These are phyloP conservation scores for Volvariella surrecta DNA, from an alignment of 1,284 basidiomycete genomes.

Conservation along the genomic window DNA sequence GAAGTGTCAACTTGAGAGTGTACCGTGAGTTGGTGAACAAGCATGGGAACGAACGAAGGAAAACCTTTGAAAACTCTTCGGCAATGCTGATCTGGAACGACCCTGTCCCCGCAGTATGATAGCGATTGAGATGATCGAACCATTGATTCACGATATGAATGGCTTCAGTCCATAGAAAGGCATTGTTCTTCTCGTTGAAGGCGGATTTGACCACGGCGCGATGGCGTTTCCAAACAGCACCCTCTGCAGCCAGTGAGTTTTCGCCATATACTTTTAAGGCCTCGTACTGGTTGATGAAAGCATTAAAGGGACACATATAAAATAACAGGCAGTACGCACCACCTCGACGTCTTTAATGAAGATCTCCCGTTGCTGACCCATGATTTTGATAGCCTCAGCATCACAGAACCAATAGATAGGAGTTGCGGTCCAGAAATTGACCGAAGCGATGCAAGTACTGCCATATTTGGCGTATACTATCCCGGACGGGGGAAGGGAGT, in stretches of 20 bases:
- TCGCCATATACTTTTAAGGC: constrained; percentile 16
- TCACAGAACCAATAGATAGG: constrained; percentile 23
- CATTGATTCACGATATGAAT: constrained; percentile 24
- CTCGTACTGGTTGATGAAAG: constrained; percentile 12
- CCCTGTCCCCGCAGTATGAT: no score
- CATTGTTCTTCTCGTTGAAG: constrained; percentile 25
- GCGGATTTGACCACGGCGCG: constrained; percentile 10
- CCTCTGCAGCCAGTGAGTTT: constrained; percentile 24
- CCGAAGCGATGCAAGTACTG: constrained; percentile 27
- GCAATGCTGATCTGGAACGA: no score
- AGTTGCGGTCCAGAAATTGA: constrained; percentile 15
- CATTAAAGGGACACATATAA: neutral
- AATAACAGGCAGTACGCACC: neutral
- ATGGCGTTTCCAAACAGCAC: constrained; percentile 8
- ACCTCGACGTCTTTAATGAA: constrained; percentile 4
- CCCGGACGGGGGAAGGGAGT: neutral
- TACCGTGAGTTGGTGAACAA: neutral
- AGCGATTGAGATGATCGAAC: constrained; percentile 5
- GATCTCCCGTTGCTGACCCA: constrained; percentile 16
- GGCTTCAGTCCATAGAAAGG: constrained; percentile 25
- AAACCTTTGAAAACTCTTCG: no score
- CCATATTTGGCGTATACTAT: constrained; percentile 28
- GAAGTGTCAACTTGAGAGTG: constrained; percentile 1
- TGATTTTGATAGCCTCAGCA: constrained; percentile 20
- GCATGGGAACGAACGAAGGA: no score